phyloP scores from a whole-genome alignment of 2,329 filamentous ascomycete species.

The Acrodontium crateriforme region DNA sequence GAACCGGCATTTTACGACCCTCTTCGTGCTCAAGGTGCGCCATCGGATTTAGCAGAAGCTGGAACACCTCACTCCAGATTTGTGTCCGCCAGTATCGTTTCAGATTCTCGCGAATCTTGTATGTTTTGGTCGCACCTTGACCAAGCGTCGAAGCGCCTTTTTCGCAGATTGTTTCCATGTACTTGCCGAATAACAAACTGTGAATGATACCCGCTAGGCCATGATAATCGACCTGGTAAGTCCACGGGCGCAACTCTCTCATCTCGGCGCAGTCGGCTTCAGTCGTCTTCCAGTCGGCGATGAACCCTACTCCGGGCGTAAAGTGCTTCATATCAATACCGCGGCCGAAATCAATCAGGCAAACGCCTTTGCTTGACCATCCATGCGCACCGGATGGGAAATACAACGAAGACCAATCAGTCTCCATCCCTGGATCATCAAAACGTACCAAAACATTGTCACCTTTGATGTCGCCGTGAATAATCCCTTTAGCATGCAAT shows the following conservation, averaged over 20 bases:
- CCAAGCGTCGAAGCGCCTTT: conserved; percentile 37
- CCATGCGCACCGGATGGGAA: conserved; percentile 58
- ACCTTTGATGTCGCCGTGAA: conserved; percentile 89
- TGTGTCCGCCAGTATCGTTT: conserved; percentile 97
- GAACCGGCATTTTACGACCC: conserved; percentile 54
- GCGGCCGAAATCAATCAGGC: conserved; percentile 87
- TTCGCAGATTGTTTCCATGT: conserved; percentile 62
- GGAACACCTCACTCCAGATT: conserved; percentile 73
- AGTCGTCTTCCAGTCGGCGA: conserved; percentile 88
- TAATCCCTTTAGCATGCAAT: conserved; percentile 61
- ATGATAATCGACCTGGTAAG: conserved; percentile 93
- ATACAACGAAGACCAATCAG: conserved; percentile 50
- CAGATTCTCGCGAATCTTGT: conserved; percentile 65
- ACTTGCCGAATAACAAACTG: conserved; percentile 81
- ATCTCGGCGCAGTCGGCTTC: conserved; percentile 89
- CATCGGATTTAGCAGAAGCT: conserved; percentile 71
- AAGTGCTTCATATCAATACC: conserved; percentile 90
- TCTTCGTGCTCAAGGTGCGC: conserved; percentile 52
- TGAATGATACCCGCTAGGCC: conserved; percentile 82
- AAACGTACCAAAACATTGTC: conserved; percentile 91
- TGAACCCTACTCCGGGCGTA: conserved; percentile 61
- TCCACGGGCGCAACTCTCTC: conserved; percentile 88
- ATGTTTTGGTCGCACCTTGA: conserved; percentile 48
- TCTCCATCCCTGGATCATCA: conserved; percentile 32
- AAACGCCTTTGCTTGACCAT: conserved; percentile 68